A percentile compares a stretch with the other conserved stretches of the same genome.
phyloP scores from a whole-genome alignment of 108 stramenopile genomes.

The Nitzschia sp. region DNA sequence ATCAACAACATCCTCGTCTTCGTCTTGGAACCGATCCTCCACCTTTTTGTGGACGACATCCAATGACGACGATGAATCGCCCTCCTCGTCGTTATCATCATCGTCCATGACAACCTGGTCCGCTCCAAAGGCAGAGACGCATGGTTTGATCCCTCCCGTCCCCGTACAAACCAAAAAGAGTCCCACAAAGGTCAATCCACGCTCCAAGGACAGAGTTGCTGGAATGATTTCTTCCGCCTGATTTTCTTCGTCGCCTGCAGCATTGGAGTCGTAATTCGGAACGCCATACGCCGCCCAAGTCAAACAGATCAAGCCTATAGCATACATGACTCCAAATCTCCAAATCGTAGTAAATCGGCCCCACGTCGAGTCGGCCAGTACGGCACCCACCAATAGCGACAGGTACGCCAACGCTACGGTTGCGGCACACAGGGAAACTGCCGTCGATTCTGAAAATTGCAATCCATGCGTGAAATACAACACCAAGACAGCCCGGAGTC shows the following conservation, averaged over 20 bases:
- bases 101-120: slow-evolving; percentile 48
- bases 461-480: slow-evolving; percentile 53
- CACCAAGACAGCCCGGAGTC: slow-evolving; percentile 59
- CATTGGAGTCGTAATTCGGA: background rate
- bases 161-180: slow-evolving; percentile 58
- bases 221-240: background rate
- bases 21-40: background rate
- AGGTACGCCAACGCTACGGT: slow-evolving; percentile 48
- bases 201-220: slow-evolving; percentile 5
- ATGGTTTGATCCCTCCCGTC: slow-evolving; percentile 84
- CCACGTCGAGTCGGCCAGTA: slow-evolving; percentile 50
- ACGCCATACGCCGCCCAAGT: slow-evolving; percentile 30
- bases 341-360: slow-evolving; percentile 65
- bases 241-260: background rate
- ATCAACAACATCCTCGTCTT: background rate
- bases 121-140: slow-evolving; percentile 72
- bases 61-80: background rate
- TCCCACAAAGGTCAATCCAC: slow-evolving; percentile 40
- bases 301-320: slow-evolving; percentile 44
- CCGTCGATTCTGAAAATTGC: slow-evolving; percentile 37
- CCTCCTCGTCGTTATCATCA: background rate
- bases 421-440: slow-evolving; percentile 44
- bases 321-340: slow-evolving; percentile 51
- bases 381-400: slow-evolving; percentile 57
- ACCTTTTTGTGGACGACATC: background rate